Evolutionary conservation across 1,284 basidiomycete species (phyloP).

Genomic region (Vanrija pseudolonga): DNA sequence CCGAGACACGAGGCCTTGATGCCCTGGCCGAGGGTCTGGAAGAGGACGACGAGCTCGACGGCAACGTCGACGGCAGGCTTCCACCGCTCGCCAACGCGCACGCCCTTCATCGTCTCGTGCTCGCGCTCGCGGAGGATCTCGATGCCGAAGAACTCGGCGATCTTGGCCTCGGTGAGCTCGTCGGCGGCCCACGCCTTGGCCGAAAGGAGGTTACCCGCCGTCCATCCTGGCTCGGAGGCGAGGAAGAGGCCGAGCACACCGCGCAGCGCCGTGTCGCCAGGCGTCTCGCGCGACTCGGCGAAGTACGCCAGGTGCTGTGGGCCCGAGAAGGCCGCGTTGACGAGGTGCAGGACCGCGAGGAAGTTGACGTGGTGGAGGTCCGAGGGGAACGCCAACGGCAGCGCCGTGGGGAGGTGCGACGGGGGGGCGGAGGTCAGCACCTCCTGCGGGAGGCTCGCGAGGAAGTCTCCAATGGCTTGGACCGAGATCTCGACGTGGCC

Average conservation of each 20-base stretch:
- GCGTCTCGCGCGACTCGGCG: slow-evolving; percentile 8
- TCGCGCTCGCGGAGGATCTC: slow-evolving; percentile 28
- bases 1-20: slow-evolving; percentile 24
- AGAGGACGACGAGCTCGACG: slow-evolving; percentile 16
- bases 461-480: slow-evolving; percentile 10
- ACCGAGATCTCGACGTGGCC: slow-evolving; percentile 4
- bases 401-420: slow-evolving; percentile 27
- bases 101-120: slow-evolving; percentile 30
- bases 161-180: slow-evolving; percentile 16
- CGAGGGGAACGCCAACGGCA: slow-evolving; percentile 35
- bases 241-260: slow-evolving; percentile 34
- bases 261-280: slow-evolving; percentile 25
- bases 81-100: slow-evolving; percentile 31
- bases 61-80: slow-evolving; percentile 16
- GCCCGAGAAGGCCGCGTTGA: slow-evolving; percentile 15
- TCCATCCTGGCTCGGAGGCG: slow-evolving; percentile 27
- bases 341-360: slow-evolving; percentile 27
- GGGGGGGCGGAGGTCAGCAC: slow-evolving; percentile 12
- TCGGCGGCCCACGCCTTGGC: slow-evolving; percentile 21
- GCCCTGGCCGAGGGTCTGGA: slow-evolving; percentile 15
- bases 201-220: slow-evolving; percentile 17
- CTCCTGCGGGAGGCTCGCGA: slow-evolving; percentile 9
- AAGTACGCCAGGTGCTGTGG: slow-evolving; percentile 24
- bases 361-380: slow-evolving; percentile 32
- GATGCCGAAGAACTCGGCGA: slow-evolving; percentile 31